phyloP scores from a whole-genome alignment of 2,329 filamentous ascomycete species.

The Botrytis hyacinthi region DNA sequence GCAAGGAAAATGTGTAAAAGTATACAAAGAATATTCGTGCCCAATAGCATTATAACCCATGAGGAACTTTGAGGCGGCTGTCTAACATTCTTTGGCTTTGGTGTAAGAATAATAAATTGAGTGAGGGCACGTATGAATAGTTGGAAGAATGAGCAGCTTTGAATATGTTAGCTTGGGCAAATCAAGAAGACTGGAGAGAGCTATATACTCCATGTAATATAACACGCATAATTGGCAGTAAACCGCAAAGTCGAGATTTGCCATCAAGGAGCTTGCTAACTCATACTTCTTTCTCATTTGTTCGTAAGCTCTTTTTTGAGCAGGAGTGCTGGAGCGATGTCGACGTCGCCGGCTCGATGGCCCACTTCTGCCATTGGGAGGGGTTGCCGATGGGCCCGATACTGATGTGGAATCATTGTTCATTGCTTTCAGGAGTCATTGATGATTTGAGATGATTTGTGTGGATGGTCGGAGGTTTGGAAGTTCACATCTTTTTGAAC shows the following conservation, averaged over 20 bases:
- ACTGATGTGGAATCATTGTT: constrained; percentile 49
- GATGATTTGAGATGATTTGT: constrained; percentile 23
- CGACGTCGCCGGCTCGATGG: constrained; percentile 13
- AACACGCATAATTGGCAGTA: constrained; percentile 63
- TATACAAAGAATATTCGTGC: constrained; percentile 60
- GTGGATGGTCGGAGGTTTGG: constrained; percentile 8
- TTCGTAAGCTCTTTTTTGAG: constrained; percentile 39
- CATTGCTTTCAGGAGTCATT: constrained; percentile 46
- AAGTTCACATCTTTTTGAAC: constrained; percentile 30
- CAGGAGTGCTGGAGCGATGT: constrained; percentile 23
- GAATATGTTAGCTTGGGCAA: neutral
- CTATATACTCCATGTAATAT: constrained; percentile 69
- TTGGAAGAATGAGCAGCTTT: constrained; percentile 63
- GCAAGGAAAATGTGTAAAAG: constrained; percentile 57
- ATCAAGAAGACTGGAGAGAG: neutral
- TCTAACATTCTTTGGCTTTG: constrained; percentile 53
- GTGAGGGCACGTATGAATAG: constrained; percentile 57
- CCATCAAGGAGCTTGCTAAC: constrained; percentile 59
- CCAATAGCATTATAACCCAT: constrained; percentile 57
- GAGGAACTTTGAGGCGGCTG: constrained; percentile 53
- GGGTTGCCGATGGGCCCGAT: constrained; percentile 30
- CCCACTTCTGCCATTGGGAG: constrained; percentile 22
- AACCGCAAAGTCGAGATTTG: constrained; percentile 60
- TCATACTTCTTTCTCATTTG: constrained; percentile 52
- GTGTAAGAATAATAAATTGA: constrained; percentile 64